Base-by-base conservation (phyloP, 2,329 filamentous ascomycete genomes). In the Rutstroemia sydowiana region DNA sequence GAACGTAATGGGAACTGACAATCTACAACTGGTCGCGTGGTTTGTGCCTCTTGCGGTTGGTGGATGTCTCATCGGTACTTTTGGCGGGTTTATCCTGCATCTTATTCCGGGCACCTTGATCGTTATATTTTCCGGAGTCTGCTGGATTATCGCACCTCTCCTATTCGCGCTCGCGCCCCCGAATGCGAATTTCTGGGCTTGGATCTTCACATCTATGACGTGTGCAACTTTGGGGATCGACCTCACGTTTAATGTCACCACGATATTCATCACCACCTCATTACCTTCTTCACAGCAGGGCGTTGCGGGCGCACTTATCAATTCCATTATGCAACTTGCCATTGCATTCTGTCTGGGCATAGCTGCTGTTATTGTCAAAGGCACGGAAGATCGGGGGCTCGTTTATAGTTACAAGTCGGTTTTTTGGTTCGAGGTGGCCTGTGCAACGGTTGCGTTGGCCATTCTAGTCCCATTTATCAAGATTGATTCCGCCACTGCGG, bases 251-350 rank as follows among this genome's bases (percentile, higher is more conserved):
- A 87, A 82, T 61, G 76, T 89, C 3, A 79, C 79, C 20, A 88
- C 84, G 60, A 76, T 90, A 54, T 89, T 86, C 67, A 84, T 88
- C 65, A 88, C 84, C 0, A 88, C 84, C 0, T 77, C 75, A 16
- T 70, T 88, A 57, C 82, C 85, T 0, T 71, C 72, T 2, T 73
- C 77, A 5, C 72, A 79, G 34, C 86, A 90, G 63, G 85, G 84
- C 0, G 71, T 87, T 0, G 85, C 84, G 0, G 84, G 84, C 1
- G 85, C 80, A 0, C 64, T 88, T 39, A 81, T 87, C 62, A 87
- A 85, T 65, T 46, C 48, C 3, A 51, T 46, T 3, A 51, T 51
- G 48, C 48, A 51, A 31, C 26, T 51, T 2, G 32, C 48, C 4
- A 46, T 51, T 18, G 48, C 48, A 6, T 32, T 46, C 18, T 51